phyloP scores from a whole-genome alignment of 177 flowering plant species.

The Vitis hybrid region DNA sequence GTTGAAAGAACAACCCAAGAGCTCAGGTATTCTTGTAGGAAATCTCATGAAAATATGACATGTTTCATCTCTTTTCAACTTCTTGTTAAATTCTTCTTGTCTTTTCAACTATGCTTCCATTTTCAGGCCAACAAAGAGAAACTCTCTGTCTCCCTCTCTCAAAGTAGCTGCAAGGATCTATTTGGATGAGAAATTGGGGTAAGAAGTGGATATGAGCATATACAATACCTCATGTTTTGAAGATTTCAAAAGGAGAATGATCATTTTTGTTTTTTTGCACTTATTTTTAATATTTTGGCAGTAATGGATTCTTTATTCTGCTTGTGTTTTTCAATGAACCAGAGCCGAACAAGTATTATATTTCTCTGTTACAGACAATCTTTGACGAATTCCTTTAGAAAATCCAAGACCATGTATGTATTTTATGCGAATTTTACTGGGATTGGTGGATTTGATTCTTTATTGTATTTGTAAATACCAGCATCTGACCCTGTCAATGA shows the following conservation, averaged over 20 bases:
- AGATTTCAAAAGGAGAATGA: slow-evolving; percentile 5
- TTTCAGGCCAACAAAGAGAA: neutral
- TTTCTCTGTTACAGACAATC: slow-evolving; percentile 11
- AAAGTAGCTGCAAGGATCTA: neutral
- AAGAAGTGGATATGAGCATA: neutral
- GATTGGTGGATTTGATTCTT: slow-evolving; percentile 12
- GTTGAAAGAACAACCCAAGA: slow-evolving; percentile 5
- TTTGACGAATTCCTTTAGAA: slow-evolving; percentile 13
- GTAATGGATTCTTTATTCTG: slow-evolving; percentile 20
- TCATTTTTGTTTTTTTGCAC: slow-evolving; percentile 1
- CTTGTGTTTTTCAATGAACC: slow-evolving; percentile 12
- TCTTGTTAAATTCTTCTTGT: neutral
- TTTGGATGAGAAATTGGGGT: neutral
- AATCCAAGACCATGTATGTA: slow-evolving; percentile 19
- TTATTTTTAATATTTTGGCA: slow-evolving; percentile 14
- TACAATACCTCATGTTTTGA: neutral
- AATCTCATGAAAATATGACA: neutral
- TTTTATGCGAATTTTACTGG: slow-evolving; percentile 4
- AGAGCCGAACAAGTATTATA: slow-evolving; percentile 11
- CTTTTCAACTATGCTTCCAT: neutral
- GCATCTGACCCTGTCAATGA: slow-evolving; percentile 34
- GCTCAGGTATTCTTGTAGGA: neutral
- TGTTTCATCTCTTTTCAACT: neutral
- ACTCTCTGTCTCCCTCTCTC: neutral
- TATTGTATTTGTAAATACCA: neutral